A percentile compares a stretch with the other conserved stretches of the same genome.
Evolutionary conservation across 2,329 filamentous ascomycete genomes (phyloP).

Genomic region (Fusarium nelsonii): DNA sequence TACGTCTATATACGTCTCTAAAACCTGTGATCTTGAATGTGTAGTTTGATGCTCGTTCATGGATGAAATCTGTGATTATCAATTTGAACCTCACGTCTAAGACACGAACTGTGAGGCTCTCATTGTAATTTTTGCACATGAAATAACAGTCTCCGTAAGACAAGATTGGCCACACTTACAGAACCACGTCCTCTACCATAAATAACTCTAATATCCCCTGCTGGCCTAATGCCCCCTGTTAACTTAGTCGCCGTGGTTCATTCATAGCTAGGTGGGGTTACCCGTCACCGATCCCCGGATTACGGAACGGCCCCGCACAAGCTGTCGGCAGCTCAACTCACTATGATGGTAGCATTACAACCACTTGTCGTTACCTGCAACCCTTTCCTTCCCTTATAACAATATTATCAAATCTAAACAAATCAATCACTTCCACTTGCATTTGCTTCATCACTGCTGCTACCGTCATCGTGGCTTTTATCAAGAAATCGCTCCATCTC

Average conservation of each 20-base stretch:
- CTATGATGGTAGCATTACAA: constrained; percentile 37
- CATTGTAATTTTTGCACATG: background rate
- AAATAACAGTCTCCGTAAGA: background rate
- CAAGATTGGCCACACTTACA: background rate
- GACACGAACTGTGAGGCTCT: background rate
- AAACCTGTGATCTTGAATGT: constrained; percentile 27
- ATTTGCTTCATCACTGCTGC: too few relatives aligned
- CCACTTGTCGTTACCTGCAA: background rate
- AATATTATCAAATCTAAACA: background rate
- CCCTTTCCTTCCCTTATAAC: background rate
- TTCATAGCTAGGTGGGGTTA: constrained; percentile 39
- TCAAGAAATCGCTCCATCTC: constrained; percentile 9
- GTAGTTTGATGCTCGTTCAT: background rate
- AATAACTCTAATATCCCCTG: constrained; percentile 2
- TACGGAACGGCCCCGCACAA: constrained; percentile 45
- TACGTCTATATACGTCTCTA: constrained; percentile 34
- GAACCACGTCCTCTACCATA: background rate
- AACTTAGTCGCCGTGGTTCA: constrained; percentile 2
- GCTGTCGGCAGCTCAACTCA: constrained; percentile 32
- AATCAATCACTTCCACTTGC: too few relatives aligned
- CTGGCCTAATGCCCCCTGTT: constrained; percentile 17
- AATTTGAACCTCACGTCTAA: background rate
- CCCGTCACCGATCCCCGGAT: constrained; percentile 40
- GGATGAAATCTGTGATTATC: background rate
- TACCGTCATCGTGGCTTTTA: constrained; percentile 28